Evolutionary conservation across 2,329 filamentous ascomycete species (phyloP).

Genomic region (Tolypocladium endophyticum): DNA sequence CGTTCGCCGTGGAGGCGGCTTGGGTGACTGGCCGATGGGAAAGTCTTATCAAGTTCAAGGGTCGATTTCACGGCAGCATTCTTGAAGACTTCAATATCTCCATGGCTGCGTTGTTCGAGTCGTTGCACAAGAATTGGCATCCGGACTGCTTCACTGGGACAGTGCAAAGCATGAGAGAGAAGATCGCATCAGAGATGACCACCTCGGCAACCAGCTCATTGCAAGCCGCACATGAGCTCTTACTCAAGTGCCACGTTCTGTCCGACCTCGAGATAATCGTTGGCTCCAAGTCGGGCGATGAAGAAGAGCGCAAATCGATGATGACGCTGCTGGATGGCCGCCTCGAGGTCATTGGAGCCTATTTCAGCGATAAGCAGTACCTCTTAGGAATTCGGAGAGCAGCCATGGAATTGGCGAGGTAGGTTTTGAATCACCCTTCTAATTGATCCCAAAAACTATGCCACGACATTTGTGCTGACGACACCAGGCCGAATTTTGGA

Average conservation of each 20-base stretch:
- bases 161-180: constrained; percentile 56
- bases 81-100: constrained; percentile 68
- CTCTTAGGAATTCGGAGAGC: constrained; percentile 77
- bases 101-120: constrained; percentile 50
- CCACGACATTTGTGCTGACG: neutral
- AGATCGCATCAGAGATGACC: constrained; percentile 64
- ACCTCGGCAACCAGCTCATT: constrained; percentile 69
- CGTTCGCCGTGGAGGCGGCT: constrained; percentile 81
- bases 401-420: constrained; percentile 70
- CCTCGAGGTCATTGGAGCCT: constrained; percentile 83
- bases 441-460: neutral
- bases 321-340: constrained; percentile 50
- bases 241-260: constrained; percentile 78
- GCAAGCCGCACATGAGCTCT: constrained; percentile 71
- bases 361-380: constrained; percentile 88
- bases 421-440: constrained; percentile 17
- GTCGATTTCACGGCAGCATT: constrained; percentile 37
- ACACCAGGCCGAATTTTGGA: constrained; percentile 44
- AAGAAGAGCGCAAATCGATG: constrained; percentile 24
- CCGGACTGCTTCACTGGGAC: constrained; percentile 42
- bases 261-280: constrained; percentile 77
- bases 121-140: constrained; percentile 43
- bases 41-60: constrained; percentile 58
- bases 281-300: constrained; percentile 30
- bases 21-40: constrained; percentile 84